These are phyloP conservation scores for Talaromyces amestolkiae DNA, from an alignment of 2,329 filamentous ascomycete species.

Conservation along the genomic window DNA sequence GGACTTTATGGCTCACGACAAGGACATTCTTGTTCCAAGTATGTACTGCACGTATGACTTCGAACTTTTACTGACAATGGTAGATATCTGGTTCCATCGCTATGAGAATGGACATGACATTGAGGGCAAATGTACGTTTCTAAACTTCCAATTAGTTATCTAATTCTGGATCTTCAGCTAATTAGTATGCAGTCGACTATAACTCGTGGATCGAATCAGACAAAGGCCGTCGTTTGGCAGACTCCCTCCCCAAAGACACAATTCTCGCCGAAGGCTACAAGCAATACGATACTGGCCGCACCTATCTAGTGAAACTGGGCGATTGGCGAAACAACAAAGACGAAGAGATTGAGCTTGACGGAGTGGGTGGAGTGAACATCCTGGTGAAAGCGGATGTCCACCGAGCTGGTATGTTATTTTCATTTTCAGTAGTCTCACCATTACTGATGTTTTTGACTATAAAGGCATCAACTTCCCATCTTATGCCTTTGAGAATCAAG, in stretches of 20 bases:
- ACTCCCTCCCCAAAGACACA: constrained; percentile 71
- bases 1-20: constrained; percentile 91
- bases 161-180: not conserved
- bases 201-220: constrained; percentile 98
- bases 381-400: constrained; percentile 97
- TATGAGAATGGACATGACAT: constrained; percentile 79
- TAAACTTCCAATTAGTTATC: not conserved
- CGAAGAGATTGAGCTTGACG: constrained; percentile 86
- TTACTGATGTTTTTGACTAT: not conserved
- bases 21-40: constrained; percentile 93
- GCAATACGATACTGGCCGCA: constrained; percentile 85
- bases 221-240: constrained; percentile 72
- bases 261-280: constrained; percentile 94
- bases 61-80: constrained; percentile 21
- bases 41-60: constrained; percentile 43
- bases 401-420: constrained; percentile 68
- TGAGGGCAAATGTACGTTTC: constrained; percentile 79
- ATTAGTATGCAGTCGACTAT: constrained; percentile 71
- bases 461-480: constrained; percentile 93
- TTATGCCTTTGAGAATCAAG: constrained; percentile 97
- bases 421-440: not conserved
- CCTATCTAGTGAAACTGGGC: constrained; percentile 86
- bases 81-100: constrained; percentile 96
- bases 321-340: constrained; percentile 92
- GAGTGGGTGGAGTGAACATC: constrained; percentile 95